Base-by-base conservation (phyloP, 2,329 filamentous ascomycete genomes). In the Colletotrichum melonis region DNA sequence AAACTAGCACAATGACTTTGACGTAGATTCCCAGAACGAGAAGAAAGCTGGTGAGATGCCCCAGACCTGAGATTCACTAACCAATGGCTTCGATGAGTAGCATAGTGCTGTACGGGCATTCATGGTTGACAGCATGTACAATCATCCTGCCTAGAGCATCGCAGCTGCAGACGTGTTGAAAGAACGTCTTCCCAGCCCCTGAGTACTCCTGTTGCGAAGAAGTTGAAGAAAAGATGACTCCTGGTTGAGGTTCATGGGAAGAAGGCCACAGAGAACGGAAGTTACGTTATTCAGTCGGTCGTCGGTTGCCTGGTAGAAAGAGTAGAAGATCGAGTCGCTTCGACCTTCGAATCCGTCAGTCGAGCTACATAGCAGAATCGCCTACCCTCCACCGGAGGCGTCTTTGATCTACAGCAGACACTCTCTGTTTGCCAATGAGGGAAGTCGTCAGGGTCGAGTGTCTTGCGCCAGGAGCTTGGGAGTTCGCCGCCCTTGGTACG, bases 1-100 rank as follows among this genome's bases (percentile, higher is more conserved):
- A 85, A 66, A 86, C 87, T 0, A 84, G 84, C 0, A 86, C 70
- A 35, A 88, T 72, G 84, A 83, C 88, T 75, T 85, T 88, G 3
- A 82, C 76, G 3, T 73, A 70, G 32, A 76, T 78, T 1, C 59
- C 5, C 42, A 74, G 24, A 32, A 5, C 57, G 57, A 72, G 46
- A n/a, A 86, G 80, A 22, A 85, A 74, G 1, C 80, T 62, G 22
- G 87, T 76, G 12, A 87, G 81, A 49, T 79, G 42, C 9, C 56
- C 12, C 11, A n/a, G 62, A 24, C 19, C 65, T 67, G 28, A 73
- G 16, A 24, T 26, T 28, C 38, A 69, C 49, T 63, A 8, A 16
- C 63, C 57, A 24, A 49, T 28, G 16, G 30, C 49, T 46, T 69
- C 28, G 26, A 88, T 77, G 16, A 87, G 72, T 12, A 88, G 67